Conservation (phyloP, 169 alveolate genomes). For the Besnoitia besnoiti region DNA sequence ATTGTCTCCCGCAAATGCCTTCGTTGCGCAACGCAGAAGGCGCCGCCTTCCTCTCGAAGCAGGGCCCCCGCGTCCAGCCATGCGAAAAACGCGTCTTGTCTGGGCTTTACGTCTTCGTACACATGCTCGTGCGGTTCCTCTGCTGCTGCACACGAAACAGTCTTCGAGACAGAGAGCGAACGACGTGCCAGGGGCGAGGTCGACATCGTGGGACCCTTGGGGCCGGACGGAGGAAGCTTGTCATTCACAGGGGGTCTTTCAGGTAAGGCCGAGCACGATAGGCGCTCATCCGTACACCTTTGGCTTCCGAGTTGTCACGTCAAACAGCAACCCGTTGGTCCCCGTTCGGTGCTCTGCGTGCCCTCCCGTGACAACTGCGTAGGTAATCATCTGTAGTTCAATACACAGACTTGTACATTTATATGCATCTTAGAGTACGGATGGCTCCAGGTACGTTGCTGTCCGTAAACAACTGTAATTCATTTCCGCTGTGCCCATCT, state of each 20-base stretch:
- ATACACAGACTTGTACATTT: too few species aligned
- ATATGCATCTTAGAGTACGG: too few species aligned
- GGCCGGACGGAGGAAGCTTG: background rate
- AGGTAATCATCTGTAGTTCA: too few species aligned
- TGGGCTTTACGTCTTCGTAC: constrained; percentile 81
- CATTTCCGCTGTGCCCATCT: background rate
- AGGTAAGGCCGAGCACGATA: background rate
- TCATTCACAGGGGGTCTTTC: constrained; percentile 42
- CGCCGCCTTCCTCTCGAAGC: constrained; percentile 1
- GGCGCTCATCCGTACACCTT: too few species aligned
- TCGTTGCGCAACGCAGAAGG: constrained; percentile 53
- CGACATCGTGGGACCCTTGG: background rate
- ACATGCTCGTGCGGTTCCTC: constrained; percentile 85
- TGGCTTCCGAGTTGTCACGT: too few species aligned
- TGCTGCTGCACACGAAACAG: constrained; percentile 82
- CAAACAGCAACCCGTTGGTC: too few species aligned
- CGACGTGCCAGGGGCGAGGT: background rate
- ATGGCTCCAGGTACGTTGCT: too few species aligned
- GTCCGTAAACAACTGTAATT: too few species aligned
- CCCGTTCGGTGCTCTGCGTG: too few species aligned
- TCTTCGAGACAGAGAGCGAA: constrained; percentile 74
- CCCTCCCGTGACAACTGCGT: too few species aligned
- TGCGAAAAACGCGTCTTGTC: constrained; percentile 22
- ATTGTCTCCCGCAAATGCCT: constrained; percentile 79
- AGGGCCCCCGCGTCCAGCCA: background rate